These are phyloP conservation scores for Crepidotus sp. DNA, from an alignment of 1,284 basidiomycete genomes.

Conservation along the genomic window DNA sequence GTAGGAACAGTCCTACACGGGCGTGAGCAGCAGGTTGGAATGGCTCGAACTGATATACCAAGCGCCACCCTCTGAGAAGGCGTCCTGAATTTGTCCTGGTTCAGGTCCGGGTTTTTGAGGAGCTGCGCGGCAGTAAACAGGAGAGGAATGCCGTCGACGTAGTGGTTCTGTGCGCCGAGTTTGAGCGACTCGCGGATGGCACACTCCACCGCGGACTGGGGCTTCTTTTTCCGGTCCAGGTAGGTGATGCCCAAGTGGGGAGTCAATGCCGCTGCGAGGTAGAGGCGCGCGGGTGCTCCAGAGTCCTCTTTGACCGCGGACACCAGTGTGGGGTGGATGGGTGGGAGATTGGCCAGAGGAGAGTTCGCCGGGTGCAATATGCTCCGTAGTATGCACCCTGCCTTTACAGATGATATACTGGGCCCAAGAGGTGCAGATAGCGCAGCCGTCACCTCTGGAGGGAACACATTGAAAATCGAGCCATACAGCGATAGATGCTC, in stretches of 20 bases:
- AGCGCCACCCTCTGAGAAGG: slow-evolving; percentile 48
- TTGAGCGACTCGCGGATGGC: slow-evolving; percentile 79
- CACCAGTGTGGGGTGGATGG: slow-evolving; percentile 41
- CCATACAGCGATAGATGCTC: slow-evolving; percentile 60
- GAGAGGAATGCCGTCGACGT: slow-evolving; percentile 62
- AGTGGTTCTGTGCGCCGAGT: slow-evolving; percentile 74
- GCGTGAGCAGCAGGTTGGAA: background rate
- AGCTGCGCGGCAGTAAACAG: slow-evolving; percentile 54
- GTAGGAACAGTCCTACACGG: slow-evolving; percentile 51
- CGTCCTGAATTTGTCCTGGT: slow-evolving; percentile 27
- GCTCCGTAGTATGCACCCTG: slow-evolving; percentile 51
- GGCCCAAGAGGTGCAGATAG: slow-evolving; percentile 37
- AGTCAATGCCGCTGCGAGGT: slow-evolving; percentile 60
- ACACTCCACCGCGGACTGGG: slow-evolving; percentile 51
- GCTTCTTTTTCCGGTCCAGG: slow-evolving; percentile 55
- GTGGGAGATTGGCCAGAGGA: slow-evolving; percentile 23
- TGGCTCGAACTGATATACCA: slow-evolving; percentile 33
- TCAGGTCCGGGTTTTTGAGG: slow-evolving; percentile 35
- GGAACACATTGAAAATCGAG: slow-evolving; percentile 57
- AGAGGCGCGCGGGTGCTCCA: slow-evolving; percentile 53
- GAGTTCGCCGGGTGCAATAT: slow-evolving; percentile 32
- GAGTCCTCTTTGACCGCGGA: slow-evolving; percentile 30
- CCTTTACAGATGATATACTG: slow-evolving; percentile 37
- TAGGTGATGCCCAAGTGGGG: slow-evolving; percentile 58
- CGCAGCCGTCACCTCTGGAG: slow-evolving; percentile 33